Base-by-base conservation (phyloP, 305 asterid genomes). In the Fraxinus albicans region DNA sequence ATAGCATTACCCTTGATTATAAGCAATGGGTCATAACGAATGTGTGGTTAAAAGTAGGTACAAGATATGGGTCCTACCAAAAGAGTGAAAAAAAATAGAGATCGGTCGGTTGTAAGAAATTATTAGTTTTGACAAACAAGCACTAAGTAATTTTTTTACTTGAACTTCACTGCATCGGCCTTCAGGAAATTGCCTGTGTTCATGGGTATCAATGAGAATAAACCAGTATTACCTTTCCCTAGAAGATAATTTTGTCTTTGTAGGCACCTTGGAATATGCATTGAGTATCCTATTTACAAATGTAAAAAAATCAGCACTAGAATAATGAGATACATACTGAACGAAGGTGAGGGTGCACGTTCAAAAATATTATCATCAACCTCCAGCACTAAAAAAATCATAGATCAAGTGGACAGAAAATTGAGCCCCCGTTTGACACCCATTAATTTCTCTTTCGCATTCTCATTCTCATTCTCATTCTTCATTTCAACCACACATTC, bases 221-320 rank as follows among this genome's bases (percentile, higher is more conserved):
- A 29, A 67, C 1, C 19, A 67, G 19, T 17, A 60, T 86, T 92
- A 95, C 98, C 97, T 93, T 86, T 91, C 85, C 13, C 86, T 73
- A 19, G 92, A 83, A 82, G 94, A 86, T 53, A 85, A 91, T 83
- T 88, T 90, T 72, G 94, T 83, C 86, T 91, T 90, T 50, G 94
- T 85, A 17, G 95, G 93, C 84, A 91, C 97, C 94, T 92, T 90
- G 77, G 95, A 86, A 85, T 90, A 88, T 79, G 95, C 95, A 88
- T 85, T 86, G 69, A 93, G 91, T 85, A 95, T 90, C 93, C 98
- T 95, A 89, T 58, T 27, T 67, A 82, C 4, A 79, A 83, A 77
- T 25, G 12, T 10, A 12, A 81, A 80, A 81, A 70, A 42, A 80
- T 67, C 78, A 79, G 31, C 73, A 69, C 4, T 78, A 79, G 23